Percentiles rank a stretch among this genome's conserved stretches.
Conservation (phyloP, 108 stramenopile species). For the Ochromonas danica region DNA sequence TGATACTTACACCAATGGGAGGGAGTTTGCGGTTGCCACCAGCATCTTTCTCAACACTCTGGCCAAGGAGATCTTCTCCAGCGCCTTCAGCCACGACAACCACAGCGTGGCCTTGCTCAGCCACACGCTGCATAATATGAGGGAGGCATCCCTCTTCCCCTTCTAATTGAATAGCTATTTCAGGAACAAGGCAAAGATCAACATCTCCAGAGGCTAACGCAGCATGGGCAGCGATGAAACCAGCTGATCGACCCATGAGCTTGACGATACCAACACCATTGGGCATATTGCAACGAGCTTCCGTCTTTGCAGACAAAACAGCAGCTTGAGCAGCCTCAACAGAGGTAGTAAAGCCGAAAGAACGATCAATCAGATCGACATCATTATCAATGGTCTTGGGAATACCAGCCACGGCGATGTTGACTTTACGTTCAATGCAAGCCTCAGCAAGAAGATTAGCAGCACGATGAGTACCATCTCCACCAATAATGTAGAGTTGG, state of each 20-base stretch:
- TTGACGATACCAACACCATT: constrained; percentile 95
- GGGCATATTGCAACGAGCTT: constrained; percentile 90
- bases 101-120: constrained; percentile 91
- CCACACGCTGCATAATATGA: constrained; percentile 70
- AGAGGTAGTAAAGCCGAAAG: constrained; percentile 85
- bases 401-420: constrained; percentile 90
- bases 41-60: constrained; percentile 79
- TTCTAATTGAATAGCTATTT: constrained; percentile 86
- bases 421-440: constrained; percentile 53
- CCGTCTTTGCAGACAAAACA: constrained; percentile 57
- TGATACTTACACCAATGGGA: constrained; percentile 63
- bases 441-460: constrained; percentile 75
- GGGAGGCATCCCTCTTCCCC: constrained; percentile 85
- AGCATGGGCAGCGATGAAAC: constrained; percentile 71
- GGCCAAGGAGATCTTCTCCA: constrained; percentile 87
- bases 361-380: constrained; percentile 89
- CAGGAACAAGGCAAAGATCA: constrained; percentile 83
- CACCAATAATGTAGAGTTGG: constrained; percentile 93
- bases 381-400: constrained; percentile 93
- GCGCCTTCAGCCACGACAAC: constrained; percentile 97
- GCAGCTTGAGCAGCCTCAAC: constrained; percentile 80
- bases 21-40: constrained; percentile 92
- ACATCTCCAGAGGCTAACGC: constrained; percentile 84
- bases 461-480: constrained; percentile 96
- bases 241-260: constrained; percentile 65